Conservation (phyloP, 2,329 filamentous ascomycete genomes). For the Dactylella cylindrospora region DNA sequence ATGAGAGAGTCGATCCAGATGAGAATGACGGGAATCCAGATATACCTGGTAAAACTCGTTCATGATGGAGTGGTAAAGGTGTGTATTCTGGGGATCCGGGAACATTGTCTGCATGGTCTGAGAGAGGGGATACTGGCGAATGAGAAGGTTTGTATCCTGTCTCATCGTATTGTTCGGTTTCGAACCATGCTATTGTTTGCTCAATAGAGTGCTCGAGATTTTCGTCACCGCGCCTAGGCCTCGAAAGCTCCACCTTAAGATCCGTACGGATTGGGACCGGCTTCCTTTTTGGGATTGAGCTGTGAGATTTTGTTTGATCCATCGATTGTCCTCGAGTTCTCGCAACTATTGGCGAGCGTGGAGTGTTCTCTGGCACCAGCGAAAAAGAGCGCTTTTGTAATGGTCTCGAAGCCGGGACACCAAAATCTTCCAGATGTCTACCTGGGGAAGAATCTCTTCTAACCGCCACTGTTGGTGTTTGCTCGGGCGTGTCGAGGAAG, state of each 20-base stretch:
- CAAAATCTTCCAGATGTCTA: constrained; percentile 29
- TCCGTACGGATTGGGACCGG: constrained; percentile 28
- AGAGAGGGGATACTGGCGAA: constrained; percentile 37
- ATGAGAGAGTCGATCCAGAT: constrained; percentile 33
- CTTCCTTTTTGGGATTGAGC: constrained; percentile 35
- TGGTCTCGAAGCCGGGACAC: constrained; percentile 29
- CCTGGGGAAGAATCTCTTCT: constrained; percentile 35
- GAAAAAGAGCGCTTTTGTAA: constrained; percentile 38
- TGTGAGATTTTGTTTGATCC: constrained; percentile 29
- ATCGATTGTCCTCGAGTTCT: constrained; percentile 36
- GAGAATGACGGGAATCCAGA: constrained; percentile 40
- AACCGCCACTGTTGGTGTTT: constrained; percentile 25
- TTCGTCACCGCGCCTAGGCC: constrained; percentile 10
- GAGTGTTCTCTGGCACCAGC: constrained; percentile 33
- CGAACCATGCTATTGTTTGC: constrained; percentile 38
- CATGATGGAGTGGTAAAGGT: constrained; percentile 28
- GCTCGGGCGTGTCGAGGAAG: constrained; percentile 35
- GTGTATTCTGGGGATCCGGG: constrained; percentile 27
- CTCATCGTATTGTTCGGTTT: constrained; percentile 30
- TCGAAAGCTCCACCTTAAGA: not conserved
- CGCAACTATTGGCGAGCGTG: constrained; percentile 29
- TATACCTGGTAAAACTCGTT: constrained; percentile 17
- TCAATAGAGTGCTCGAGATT: constrained; percentile 37
- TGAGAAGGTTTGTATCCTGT: constrained; percentile 8
- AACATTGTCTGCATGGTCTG: constrained; percentile 28